A percentile compares a stretch with the other conserved stretches of the same genome.
Evolutionary conservation across 805 yeast genomes (phyloP).

Genomic region (Millerozyma acaciae): DNA sequence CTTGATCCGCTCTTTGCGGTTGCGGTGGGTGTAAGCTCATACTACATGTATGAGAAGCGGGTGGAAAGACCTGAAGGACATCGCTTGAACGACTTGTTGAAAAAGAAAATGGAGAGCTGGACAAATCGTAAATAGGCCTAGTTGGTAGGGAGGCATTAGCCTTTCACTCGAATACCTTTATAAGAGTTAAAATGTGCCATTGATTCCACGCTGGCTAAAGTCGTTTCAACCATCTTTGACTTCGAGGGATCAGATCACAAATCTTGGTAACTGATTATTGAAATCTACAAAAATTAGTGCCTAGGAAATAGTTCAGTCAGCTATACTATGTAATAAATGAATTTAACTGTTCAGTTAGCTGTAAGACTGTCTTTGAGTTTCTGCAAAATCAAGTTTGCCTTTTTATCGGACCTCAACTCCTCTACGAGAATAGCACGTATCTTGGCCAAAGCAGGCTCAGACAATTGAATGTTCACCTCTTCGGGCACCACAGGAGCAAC

Average conservation of each 20-base stretch:
- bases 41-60: conserved; percentile 59
- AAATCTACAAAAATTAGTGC: no score
- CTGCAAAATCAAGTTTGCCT: conserved; percentile 16
- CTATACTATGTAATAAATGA: conserved; percentile 3
- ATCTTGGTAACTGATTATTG: no score
- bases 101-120: conserved; percentile 17
- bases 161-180: no score
- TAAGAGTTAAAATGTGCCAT: no score
- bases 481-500: conserved; percentile 4
- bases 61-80: conserved; percentile 59
- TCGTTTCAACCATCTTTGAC: no score
- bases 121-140: not conserved
- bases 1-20: conserved; percentile 66
- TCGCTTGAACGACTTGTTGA: conserved; percentile 49
- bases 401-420: conserved; percentile 27
- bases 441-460: conserved; percentile 41
- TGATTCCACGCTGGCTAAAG: no score
- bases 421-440: conserved; percentile 31
- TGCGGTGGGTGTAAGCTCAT: conserved; percentile 58
- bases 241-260: no score
- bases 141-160: no score
- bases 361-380: conserved; percentile 13
- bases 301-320: no score
- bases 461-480: no score
- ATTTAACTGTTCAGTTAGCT: not conserved